A percentile compares a stretch with the other conserved stretches of the same genome.
phyloP scores from a whole-genome alignment of 2,329 filamentous ascomycete genomes.

The Trichoderma brevicompactum region DNA sequence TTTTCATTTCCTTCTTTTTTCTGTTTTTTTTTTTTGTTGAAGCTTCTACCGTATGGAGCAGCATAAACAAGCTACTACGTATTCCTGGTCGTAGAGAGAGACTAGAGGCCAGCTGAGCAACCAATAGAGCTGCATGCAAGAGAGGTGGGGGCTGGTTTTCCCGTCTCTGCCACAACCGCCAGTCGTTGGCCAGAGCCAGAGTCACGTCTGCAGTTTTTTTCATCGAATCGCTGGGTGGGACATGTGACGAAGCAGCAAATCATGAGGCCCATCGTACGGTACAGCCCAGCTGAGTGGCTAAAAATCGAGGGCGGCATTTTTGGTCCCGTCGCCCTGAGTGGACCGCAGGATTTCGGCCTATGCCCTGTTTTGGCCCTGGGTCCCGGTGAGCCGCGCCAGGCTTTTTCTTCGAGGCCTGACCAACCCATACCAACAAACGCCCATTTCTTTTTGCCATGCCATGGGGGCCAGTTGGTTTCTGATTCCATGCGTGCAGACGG shows the following conservation, averaged over 20 bases:
- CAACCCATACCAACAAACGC: neutral
- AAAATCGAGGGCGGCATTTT: slow-evolving; percentile 26
- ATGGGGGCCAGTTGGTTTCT: neutral
- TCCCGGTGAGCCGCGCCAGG: neutral
- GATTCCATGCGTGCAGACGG: neutral
- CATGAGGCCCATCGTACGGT: slow-evolving; percentile 14
- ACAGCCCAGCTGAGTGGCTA: slow-evolving; percentile 28
- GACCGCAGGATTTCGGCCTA: slow-evolving; percentile 20
- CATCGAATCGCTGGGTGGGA: neutral
- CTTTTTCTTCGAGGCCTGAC: neutral
- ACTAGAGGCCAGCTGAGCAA: no score
- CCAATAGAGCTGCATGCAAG: no score
- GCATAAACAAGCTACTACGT: no score
- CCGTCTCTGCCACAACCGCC: neutral
- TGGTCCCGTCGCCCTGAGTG: neutral
- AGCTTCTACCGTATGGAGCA: no score
- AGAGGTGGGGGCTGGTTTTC: no score
- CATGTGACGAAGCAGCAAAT: slow-evolving; percentile 26
- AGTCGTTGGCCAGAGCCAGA: neutral
- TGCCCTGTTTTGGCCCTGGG: slow-evolving; percentile 7
- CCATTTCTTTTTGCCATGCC: neutral
- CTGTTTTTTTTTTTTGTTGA: neutral
- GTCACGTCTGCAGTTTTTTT: neutral
- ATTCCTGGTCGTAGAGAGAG: no score
- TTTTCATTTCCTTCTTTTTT: neutral